phyloP scores from a whole-genome alignment of 345 rosid genomes.

The Noccaea caerulescens region DNA sequence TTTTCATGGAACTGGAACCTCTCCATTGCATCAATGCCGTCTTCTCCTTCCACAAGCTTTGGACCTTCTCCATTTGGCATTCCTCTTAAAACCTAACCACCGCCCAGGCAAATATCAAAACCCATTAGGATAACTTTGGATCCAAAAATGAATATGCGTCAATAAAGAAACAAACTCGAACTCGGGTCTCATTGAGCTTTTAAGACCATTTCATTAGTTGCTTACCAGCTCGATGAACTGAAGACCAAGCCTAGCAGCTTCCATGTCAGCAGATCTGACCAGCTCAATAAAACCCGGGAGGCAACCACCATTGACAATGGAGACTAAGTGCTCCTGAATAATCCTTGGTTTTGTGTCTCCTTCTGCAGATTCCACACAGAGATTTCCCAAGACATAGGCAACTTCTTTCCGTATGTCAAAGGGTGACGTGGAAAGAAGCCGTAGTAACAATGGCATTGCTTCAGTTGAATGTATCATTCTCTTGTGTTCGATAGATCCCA shows the following conservation, averaged over 20 bases:
- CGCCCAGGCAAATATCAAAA: slow-evolving; percentile 8
- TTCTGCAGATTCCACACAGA: slow-evolving; percentile 85
- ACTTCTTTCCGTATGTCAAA: slow-evolving; percentile 90
- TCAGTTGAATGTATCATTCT: slow-evolving; percentile 69
- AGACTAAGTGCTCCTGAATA: slow-evolving; percentile 72
- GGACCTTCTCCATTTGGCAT: slow-evolving; percentile 89
- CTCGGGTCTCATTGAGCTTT: slow-evolving; percentile 11
- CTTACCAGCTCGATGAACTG: slow-evolving; percentile 97
- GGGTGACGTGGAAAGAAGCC: slow-evolving; percentile 75
- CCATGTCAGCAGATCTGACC: slow-evolving; percentile 82
- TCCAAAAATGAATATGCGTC: not conserved
- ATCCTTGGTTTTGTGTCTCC: slow-evolving; percentile 66
- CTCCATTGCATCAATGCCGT: slow-evolving; percentile 98
- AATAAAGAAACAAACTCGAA: not conserved
- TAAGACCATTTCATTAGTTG: slow-evolving; percentile 23
- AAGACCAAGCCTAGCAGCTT: slow-evolving; percentile 90
- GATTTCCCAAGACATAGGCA: slow-evolving; percentile 89
- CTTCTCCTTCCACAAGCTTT: slow-evolving; percentile 86
- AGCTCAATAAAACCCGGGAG: slow-evolving; percentile 83
- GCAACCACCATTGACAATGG: slow-evolving; percentile 78
- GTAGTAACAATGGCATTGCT: slow-evolving; percentile 66
- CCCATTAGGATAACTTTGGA: not conserved
- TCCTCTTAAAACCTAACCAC: slow-evolving; percentile 76
- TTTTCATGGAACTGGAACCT: slow-evolving; percentile 95
- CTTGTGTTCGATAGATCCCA: slow-evolving; percentile 90